Conservation (phyloP, 2,329 filamentous ascomycete species). For the Diaporthe capsici region DNA sequence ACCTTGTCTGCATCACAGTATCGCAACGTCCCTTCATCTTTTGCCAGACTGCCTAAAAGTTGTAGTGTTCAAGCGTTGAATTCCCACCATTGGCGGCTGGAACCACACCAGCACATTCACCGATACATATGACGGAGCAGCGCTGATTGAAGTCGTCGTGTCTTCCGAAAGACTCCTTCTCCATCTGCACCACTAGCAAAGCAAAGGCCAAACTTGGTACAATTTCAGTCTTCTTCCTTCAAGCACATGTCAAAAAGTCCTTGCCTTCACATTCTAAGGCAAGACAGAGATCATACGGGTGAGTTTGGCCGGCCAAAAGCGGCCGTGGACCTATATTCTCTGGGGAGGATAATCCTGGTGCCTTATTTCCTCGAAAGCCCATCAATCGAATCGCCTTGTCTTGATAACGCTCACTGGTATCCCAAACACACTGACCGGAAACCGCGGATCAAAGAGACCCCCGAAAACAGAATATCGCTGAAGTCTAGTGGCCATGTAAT, state of each 20-base stretch:
- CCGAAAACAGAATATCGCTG: constrained; percentile 12
- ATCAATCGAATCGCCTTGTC: no score
- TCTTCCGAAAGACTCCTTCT: neutral
- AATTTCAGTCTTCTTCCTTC: neutral
- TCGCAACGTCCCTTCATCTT: neutral
- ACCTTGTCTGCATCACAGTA: neutral
- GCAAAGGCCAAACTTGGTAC: neutral
- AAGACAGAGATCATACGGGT: neutral
- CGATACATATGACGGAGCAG: neutral
- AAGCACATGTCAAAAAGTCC: neutral
- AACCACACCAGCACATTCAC: neutral
- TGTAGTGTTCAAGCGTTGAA: neutral
- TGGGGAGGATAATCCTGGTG: neutral
- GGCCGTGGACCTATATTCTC: neutral
- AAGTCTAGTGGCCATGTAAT: constrained; percentile 21
- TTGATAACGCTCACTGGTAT: constrained; percentile 37
- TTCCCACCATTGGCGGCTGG: neutral
- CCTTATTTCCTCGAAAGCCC: neutral
- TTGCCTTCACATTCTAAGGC: neutral
- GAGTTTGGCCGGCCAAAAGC: neutral
- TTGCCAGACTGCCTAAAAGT: neutral
- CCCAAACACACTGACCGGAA: constrained; percentile 20
- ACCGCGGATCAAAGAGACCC: neutral
- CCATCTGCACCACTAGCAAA: neutral
- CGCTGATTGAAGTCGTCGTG: neutral